Evolutionary conservation across 2,329 filamentous ascomycete species (phyloP), one percentile per base, ranked within the genome.

Genomic region (Rhynchosporium secalis): DNA sequence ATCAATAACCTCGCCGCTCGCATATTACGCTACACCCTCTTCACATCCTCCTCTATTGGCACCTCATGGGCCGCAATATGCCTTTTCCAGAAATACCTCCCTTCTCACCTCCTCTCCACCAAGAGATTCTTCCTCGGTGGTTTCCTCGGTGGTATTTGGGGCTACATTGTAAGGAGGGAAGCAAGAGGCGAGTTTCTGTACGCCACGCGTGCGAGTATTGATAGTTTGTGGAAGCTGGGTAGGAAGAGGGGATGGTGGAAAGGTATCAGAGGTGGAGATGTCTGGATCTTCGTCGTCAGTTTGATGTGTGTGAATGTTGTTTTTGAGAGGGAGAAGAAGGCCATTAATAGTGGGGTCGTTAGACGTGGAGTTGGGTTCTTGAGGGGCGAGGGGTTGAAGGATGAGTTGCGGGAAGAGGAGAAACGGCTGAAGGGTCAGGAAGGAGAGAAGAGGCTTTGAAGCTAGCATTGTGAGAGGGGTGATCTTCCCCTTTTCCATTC

Each of bases 161-260:
- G 90, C 0, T 90, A 90, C 75, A 77, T 96, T 1, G 89, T 92
- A 72, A 80, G 87, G 49, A 79, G 80, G 56, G 78, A 82, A 64
- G 84, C 88, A 47, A 79, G 90, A 15, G 81, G 82, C 1, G 83
- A 91, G 60, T 96, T 96, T 75, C 71, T 97, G 64, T 95, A 95
- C 75, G 87, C 86, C 66, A 86, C 90, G 36, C 83, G 93, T 2
- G 78, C 88, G n/a, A 92, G 89, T 63, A 80, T 96, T 36, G 90
- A 96, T 74, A 91, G 86, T 43, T 76, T 92, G 51, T 98, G 92
- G 91, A 96, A 96, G 79, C 91, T 96, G 0, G 92, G 93, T n/a
- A 85, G 90, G 60, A 98, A 98, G 85, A 81, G 88, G 40, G 84
- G 91, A 1, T 92, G 92, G 86, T 96, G 94, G 92, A 86, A 83